Evolutionary conservation across 2,329 filamentous ascomycete genomes (phyloP).

Genomic region (Sclerotinia nivalis): DNA sequence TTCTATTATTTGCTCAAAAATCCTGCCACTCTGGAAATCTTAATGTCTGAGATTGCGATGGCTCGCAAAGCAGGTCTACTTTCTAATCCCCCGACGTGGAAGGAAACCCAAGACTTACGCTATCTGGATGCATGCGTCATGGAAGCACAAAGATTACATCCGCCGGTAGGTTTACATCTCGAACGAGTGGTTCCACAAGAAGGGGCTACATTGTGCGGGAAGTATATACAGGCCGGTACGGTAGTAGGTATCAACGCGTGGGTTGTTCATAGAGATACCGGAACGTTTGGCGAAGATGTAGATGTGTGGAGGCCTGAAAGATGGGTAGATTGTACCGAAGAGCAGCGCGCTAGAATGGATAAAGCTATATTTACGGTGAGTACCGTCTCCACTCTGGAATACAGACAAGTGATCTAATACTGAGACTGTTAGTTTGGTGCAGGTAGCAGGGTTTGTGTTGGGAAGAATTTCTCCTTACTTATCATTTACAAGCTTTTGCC

Average conservation of each 20-base stretch:
- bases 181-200: slow-evolving; percentile 49
- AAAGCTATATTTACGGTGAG: slow-evolving; percentile 35
- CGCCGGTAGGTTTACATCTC: slow-evolving; percentile 49
- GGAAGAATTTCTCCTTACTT: slow-evolving; percentile 11
- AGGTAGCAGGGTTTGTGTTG: slow-evolving; percentile 37
- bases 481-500: slow-evolving; percentile 3
- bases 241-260: slow-evolving; percentile 46
- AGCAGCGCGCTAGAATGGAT: slow-evolving; percentile 41
- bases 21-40: slow-evolving; percentile 19
- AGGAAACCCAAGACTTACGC: slow-evolving; percentile 18
- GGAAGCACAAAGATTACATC: slow-evolving; percentile 49
- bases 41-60: slow-evolving; percentile 25
- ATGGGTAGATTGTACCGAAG: slow-evolving; percentile 42
- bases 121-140: slow-evolving; percentile 18
- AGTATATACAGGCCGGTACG: slow-evolving; percentile 35
- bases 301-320: slow-evolving; percentile 48
- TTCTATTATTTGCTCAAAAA: slow-evolving; percentile 29
- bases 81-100: slow-evolving; percentile 18
- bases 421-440: slow-evolving; percentile 38
- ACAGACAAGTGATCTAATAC: slow-evolving; percentile 24
- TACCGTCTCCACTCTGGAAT: background rate
- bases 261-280: slow-evolving; percentile 23
- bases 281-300: slow-evolving; percentile 27
- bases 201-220: slow-evolving; percentile 47
- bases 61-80: slow-evolving; percentile 18